Conservation (phyloP, 176 grass and related monocot genomes). For the Metroxylon sagu region DNA sequence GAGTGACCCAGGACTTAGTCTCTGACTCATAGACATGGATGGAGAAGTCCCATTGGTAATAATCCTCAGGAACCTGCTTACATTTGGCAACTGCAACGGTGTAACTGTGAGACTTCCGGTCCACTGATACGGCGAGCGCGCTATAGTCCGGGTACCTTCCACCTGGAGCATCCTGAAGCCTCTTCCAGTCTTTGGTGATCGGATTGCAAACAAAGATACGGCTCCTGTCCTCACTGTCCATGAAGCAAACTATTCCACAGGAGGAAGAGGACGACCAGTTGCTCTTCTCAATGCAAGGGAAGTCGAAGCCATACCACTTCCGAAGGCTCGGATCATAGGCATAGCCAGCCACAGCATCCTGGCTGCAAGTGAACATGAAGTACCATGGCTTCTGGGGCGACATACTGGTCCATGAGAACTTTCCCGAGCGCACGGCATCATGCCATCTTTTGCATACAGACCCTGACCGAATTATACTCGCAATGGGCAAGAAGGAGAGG, state of each 20-base stretch:
- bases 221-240: slow-evolving; percentile 65
- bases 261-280: slow-evolving; percentile 78
- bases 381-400: slow-evolving; percentile 86
- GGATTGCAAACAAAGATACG: slow-evolving; percentile 75
- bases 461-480: slow-evolving; percentile 60
- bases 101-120: slow-evolving; percentile 45
- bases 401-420: slow-evolving; percentile 36
- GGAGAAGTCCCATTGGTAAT: slow-evolving; percentile 62
- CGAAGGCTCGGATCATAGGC: slow-evolving; percentile 46
- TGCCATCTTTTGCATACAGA: slow-evolving; percentile 79
- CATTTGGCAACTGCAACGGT: slow-evolving; percentile 59
- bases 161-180: slow-evolving; percentile 41
- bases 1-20: slow-evolving; percentile 38
- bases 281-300: slow-evolving; percentile 83
- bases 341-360: slow-evolving; percentile 50
- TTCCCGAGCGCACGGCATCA: slow-evolving; percentile 40
- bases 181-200: slow-evolving; percentile 59
- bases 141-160: slow-evolving; percentile 58
- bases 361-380: slow-evolving; percentile 83
- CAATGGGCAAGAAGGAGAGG: slow-evolving; percentile 62
- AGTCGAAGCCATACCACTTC: slow-evolving; percentile 76
- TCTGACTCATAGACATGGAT: slow-evolving; percentile 60
- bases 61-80: slow-evolving; percentile 47
- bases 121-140: slow-evolving; percentile 51
- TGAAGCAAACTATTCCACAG: slow-evolving; percentile 59